Evolutionary conservation across 345 rosid species (phyloP).

Genomic region (Noccaea caerulescens): DNA sequence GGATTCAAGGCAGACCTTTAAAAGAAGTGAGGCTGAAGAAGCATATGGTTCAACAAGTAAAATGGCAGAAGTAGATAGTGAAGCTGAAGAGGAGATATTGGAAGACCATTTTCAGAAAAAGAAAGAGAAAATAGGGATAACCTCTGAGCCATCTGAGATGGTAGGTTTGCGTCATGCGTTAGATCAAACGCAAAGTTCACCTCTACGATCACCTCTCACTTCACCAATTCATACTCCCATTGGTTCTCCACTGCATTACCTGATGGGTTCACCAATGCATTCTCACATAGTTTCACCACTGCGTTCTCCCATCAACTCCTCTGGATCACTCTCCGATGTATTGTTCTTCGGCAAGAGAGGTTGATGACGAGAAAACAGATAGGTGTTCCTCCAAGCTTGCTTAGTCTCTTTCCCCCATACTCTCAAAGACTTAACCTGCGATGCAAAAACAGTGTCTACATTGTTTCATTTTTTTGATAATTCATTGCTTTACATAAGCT

Average conservation of each 20-base stretch:
- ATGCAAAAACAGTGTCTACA: slow-evolving; percentile 35
- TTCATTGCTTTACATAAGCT: neutral
- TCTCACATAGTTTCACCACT: slow-evolving; percentile 41
- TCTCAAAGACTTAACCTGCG: slow-evolving; percentile 29
- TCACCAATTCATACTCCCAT: slow-evolving; percentile 44
- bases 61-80: slow-evolving; percentile 23
- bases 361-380: slow-evolving; percentile 10
- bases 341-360: slow-evolving; percentile 37
- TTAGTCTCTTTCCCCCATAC: neutral
- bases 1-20: slow-evolving; percentile 29
- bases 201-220: slow-evolving; percentile 42
- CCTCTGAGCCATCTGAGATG: slow-evolving; percentile 41
- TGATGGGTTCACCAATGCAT: slow-evolving; percentile 32
- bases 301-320: slow-evolving; percentile 43
- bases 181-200: slow-evolving; percentile 40
- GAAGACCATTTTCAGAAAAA: slow-evolving; percentile 9
- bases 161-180: slow-evolving; percentile 42
- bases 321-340: slow-evolving; percentile 44
- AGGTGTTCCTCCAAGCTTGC: neutral
- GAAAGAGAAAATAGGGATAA: slow-evolving; percentile 28
- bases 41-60: slow-evolving; percentile 24
- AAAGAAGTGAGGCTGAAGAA: slow-evolving; percentile 35
- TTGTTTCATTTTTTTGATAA: slow-evolving; percentile 21
- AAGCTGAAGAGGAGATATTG: slow-evolving; percentile 16
- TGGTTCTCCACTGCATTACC: slow-evolving; percentile 42